Evolutionary conservation across 2,329 filamentous ascomycete species (phyloP).

Genomic region (Hypoxylon sp.): DNA sequence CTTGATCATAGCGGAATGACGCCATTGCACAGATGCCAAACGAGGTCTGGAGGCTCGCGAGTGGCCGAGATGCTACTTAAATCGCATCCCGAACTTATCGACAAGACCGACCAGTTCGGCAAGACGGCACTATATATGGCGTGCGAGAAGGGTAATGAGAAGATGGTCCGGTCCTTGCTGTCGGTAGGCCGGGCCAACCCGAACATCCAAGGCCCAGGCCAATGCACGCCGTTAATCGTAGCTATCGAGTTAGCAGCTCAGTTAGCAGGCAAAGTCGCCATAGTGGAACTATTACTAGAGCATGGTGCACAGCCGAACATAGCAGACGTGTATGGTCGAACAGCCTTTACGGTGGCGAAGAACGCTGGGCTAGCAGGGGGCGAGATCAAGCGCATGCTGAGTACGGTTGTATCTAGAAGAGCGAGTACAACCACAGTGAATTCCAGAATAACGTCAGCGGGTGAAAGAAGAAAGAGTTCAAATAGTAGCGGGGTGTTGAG

Average conservation of each 20-base stretch:
- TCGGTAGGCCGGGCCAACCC: conserved; percentile 44
- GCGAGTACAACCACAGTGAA: conserved; percentile 31
- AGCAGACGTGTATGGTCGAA: conserved; percentile 42
- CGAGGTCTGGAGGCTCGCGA: conserved; percentile 42
- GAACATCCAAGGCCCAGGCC: conserved; percentile 46
- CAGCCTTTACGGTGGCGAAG: conserved; percentile 42
- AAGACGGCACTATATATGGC: conserved; percentile 54
- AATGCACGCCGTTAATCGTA: conserved; percentile 48
- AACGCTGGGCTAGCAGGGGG: conserved; percentile 44
- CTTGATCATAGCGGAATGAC: conserved; percentile 47
- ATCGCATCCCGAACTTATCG: conserved; percentile 36
- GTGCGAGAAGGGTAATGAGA: conserved; percentile 51
- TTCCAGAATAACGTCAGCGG: conserved; percentile 11
- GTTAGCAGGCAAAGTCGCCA: conserved; percentile 44
- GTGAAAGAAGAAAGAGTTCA: conserved; percentile 14
- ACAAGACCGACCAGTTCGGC: conserved; percentile 46
- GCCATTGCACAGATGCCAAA: conserved; percentile 52
- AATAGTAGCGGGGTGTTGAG: conserved; percentile 14
- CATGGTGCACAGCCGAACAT: conserved; percentile 46
- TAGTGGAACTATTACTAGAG: conserved; percentile 47
- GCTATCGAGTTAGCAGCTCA: conserved; percentile 50
- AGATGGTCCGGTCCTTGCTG: conserved; percentile 51
- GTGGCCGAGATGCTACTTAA: conserved; percentile 50
- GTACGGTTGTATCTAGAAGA: conserved; percentile 21
- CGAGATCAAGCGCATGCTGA: conserved; percentile 45